These are phyloP conservation scores for Penicillium steckii DNA, from an alignment of 495 filamentous ascomycete genomes.

Conservation along the genomic window DNA sequence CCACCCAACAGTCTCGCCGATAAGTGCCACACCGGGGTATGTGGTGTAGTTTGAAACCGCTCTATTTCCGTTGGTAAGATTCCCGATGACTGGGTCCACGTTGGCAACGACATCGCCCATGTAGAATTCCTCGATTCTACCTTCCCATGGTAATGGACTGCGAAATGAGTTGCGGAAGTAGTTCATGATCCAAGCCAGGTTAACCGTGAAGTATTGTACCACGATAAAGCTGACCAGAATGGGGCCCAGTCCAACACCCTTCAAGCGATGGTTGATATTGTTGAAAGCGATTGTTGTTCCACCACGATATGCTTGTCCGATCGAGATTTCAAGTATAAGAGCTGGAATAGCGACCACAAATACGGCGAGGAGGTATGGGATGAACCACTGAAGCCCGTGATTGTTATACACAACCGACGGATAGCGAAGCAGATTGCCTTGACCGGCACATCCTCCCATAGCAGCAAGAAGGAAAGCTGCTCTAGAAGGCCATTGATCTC, in stretches of 20 bases:
- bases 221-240: slow-evolving; percentile 37
- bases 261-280: slow-evolving; percentile 34
- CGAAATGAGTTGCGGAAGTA: slow-evolving; percentile 41
- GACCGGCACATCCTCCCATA: slow-evolving; percentile 28
- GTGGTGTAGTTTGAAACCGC: slow-evolving; percentile 19
- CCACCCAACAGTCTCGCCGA: slow-evolving; percentile 41
- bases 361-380: slow-evolving; percentile 29
- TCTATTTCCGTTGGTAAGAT: slow-evolving; percentile 14
- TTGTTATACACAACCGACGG: slow-evolving; percentile 28
- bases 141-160: slow-evolving; percentile 38
- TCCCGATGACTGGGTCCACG: slow-evolving; percentile 26
- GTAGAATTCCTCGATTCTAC: slow-evolving; percentile 36
- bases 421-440: slow-evolving; percentile 27
- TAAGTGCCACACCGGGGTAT: slow-evolving; percentile 19
- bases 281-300: slow-evolving; percentile 39
- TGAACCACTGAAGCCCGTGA: slow-evolving; percentile 31
- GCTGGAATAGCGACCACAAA: slow-evolving; percentile 46
- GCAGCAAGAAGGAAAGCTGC: slow-evolving; percentile 25
- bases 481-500: slow-evolving; percentile 26
- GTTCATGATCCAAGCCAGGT: slow-evolving; percentile 43
- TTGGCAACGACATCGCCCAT: slow-evolving; percentile 28
- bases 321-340: slow-evolving; percentile 42
- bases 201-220: slow-evolving; percentile 36
- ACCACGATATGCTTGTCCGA: slow-evolving; percentile 42
- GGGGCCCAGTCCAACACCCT: slow-evolving; percentile 34